phyloP scores from a whole-genome alignment of 1,139 yeast genomes.

The Geotrichum macrosporum region DNA sequence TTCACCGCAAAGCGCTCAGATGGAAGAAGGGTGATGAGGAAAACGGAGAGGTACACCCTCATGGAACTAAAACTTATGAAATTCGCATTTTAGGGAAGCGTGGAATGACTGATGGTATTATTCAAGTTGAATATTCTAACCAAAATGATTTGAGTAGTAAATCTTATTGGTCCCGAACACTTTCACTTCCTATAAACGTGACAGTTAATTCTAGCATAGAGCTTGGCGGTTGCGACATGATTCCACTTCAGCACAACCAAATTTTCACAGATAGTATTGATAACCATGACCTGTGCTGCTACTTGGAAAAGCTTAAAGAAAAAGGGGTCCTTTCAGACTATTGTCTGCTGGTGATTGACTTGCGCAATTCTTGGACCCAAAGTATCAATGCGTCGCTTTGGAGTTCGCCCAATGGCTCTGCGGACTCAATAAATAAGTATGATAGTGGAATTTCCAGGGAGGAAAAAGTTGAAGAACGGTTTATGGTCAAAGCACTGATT shows the following conservation, averaged over 20 bases:
- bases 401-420: constrained; percentile 37
- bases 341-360: constrained; percentile 61
- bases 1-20: constrained; percentile 55
- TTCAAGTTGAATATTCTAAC: constrained; percentile 63
- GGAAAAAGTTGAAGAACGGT: constrained; percentile 20
- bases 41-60: constrained; percentile 28
- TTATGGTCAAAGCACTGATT: constrained; percentile 34
- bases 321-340: constrained; percentile 45
- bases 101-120: constrained; percentile 62
- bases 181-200: constrained; percentile 60
- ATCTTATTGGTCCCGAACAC: constrained; percentile 46
- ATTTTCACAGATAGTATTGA: constrained; percentile 17
- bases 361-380: constrained; percentile 62
- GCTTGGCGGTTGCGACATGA: constrained; percentile 65
- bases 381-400: constrained; percentile 39
- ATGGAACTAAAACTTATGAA: constrained; percentile 40
- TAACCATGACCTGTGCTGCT: constrained; percentile 18
- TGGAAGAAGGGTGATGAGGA: constrained; percentile 25
- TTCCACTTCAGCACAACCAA: constrained; percentile 42
- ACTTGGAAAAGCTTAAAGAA: constrained; percentile 21
- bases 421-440: constrained; percentile 18
- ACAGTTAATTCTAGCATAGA: constrained; percentile 71
- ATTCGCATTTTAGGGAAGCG: constrained; percentile 68
- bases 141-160: constrained; percentile 1
- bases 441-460: constrained; percentile 23